phyloP scores from a whole-genome alignment of 805 yeast genomes.

The Scheffersomyces lignosus region DNA sequence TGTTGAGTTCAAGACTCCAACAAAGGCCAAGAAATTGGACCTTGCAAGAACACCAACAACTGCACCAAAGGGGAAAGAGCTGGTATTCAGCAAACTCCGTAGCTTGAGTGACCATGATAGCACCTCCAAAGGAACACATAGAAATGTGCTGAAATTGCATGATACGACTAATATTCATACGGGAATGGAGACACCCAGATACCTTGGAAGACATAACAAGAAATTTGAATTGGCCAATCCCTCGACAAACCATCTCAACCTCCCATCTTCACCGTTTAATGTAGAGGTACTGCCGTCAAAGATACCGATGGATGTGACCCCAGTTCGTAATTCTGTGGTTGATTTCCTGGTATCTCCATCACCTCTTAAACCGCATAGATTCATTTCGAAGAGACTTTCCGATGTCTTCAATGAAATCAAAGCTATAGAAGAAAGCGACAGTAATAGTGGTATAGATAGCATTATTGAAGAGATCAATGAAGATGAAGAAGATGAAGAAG shows the following conservation, averaged over 20 bases:
- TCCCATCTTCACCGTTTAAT: conserved; percentile 3
- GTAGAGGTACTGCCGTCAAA: neutral
- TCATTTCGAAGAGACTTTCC: conserved; percentile 34
- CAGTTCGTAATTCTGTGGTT: neutral
- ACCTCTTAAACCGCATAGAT: conserved; percentile 40
- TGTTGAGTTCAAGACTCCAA: conserved; percentile 35
- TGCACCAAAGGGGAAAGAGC: neutral
- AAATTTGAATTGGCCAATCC: conserved; percentile 10
- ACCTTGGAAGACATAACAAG: conserved; percentile 18
- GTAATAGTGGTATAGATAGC: conserved; percentile 13
- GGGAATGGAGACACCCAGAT: conserved; percentile 22
- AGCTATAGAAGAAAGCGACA: conserved; percentile 25
- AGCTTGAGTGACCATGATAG: neutral
- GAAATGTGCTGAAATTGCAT: no score
- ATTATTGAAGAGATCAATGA: conserved; percentile 7
- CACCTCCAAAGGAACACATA: neutral
- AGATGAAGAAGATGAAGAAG: conserved; percentile 7
- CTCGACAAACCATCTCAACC: conserved; percentile 1
- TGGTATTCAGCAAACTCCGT: neutral
- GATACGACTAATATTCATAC: neutral
- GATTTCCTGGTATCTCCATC: conserved; percentile 46
- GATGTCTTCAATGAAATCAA: conserved; percentile 49
- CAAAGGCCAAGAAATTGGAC: conserved; percentile 19
- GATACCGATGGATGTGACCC: neutral
- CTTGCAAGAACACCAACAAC: conserved; percentile 5